Base-by-base conservation (phyloP, 805 yeast species). In the Lipomyces spencermartinsiae region DNA sequence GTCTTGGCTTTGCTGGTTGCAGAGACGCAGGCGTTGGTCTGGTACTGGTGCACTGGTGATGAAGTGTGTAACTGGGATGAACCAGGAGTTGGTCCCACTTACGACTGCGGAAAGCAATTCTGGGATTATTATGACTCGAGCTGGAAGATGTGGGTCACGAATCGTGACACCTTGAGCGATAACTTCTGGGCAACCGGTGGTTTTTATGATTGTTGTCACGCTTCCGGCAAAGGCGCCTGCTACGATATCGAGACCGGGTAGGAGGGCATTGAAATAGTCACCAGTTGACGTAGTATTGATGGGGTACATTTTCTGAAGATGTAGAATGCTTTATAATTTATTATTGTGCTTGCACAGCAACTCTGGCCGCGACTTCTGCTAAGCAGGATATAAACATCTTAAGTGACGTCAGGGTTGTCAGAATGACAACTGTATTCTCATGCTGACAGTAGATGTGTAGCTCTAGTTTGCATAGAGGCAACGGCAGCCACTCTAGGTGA, bases 11-110 rank as follows among this genome's bases (percentile, higher is more conserved):
- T 39, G 49, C 49, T 39, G 49, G 49, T 3, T 2, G 49, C 49
- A 39, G 49, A 39, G 49, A 39, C 49, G 49, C 49, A 39, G 49
- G 49, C 49, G 49, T 39, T 39, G 49, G 49, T 39, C 49, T 39
- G 49, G 49, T 39, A 39, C 49, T 39, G 49, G 49, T 39, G 49
- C 49, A 39, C 49, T 3, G 4, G 4, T 39, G 49, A 39, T 39
- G 49, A 39, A 14, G 49, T 39, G 49, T 39, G 49, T 39, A 39
- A 39, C 49, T 39, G 49, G 49, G 49, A 39, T 39, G 49, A 39
- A 39, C 49, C 49, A 39, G 49, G 49, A 39, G 49, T 39, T 39
- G 49, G 49, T 39, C 49, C 49, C 49, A 39, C 49, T 39, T 39
- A 39, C 49, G 49, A 39, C 49, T 39, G 49, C 4, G 49, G 49